Base-by-base conservation (phyloP, 1,139 yeast species). In the Hemisphaericaspora subhashii region DNA sequence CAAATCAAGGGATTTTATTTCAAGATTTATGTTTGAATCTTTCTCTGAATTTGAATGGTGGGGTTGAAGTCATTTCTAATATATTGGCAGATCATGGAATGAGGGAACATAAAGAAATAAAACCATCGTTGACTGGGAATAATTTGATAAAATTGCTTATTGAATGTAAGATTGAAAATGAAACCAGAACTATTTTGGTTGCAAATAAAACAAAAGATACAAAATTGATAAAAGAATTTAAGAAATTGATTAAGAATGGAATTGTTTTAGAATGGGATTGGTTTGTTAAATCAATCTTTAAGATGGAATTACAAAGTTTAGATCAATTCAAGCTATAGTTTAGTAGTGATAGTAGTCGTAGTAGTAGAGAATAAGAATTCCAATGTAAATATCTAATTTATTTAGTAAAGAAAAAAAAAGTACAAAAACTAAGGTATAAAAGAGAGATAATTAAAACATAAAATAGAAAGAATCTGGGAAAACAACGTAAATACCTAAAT, bases 81-180 rank as follows among this genome's bases (percentile, higher is more conserved):
- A 83, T 89, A 16, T 65, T 88, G 14, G 64, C 62, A 31, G 76
- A 82, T 2, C 95, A 88, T 57, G 95, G 95, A 0, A 54, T 66
- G 17, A 64, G 58, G 4, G 55, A 71, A 9, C 46, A 42, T n/a
- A 61, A 63, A 35, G 64, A 66, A 3, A 62, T 69, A 14, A 68
- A 63, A 42, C 39, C 43, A 10, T 31, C 51, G n/a, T 30, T 41
- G 12, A 14, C 44, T 10, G 43, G 41, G 29, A 26, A 31, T 10
- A 38, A 43, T 4, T 42, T 45, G 13, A 31, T 36, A 5, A 43
- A 44, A 21, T 12, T 33, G 1, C 24, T 31, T n/a, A 26, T 36
- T 9, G 46, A 50, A 28, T 36, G 37, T n/a, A 26, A 54, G 18
- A 31, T 50, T 5, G 42, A 42, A 4, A 46, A 51, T 20, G 53